Base-by-base conservation (phyloP, 2,329 filamentous ascomycete genomes). In the Scedosporium apiospermum region DNA sequence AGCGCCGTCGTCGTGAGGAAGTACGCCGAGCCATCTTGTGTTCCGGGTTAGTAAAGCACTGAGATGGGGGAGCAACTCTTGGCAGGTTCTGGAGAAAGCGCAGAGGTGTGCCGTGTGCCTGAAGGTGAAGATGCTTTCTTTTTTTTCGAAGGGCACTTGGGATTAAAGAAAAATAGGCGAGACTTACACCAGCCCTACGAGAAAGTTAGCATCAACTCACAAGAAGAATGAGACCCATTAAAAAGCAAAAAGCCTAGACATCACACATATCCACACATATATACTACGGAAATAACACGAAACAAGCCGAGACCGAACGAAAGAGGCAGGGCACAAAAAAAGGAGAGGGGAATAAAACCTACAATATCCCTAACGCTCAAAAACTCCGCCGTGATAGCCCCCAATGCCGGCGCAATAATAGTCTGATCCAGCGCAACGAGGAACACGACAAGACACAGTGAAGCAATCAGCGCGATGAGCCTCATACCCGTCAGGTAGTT, bases 371-470 rank as follows among this genome's bases (percentile, higher is more conserved):
- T 75, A 42, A 78, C 74, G 58, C 74, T 78, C 53, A 67, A 63
- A 60, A 77, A 81, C 58, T 79, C 70, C 1, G 71, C 71, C 0
- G 79, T 81, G 65, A 83, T 83, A 67, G 80, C 78, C 21, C 79
- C 79, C 18, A 82, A 74, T 1, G 80, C 80, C 14, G 80, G 80
- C 5, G 79, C 78, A 64, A 82, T 79, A 64, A 81, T 81, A 57
- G 79, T 81, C 71, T 80, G 78, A 65, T 82, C 79, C 10, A 81
- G 73, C 3, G 79, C 79, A 55, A 82, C 78, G 46, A 81, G 74
- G 68, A 82, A 81, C 63, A 81, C 72, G 63, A 76, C 71, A 14
- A 81, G 69, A 64, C 77, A 78, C 62, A 81, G 74, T 3, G 77
- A 77, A 4, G 66, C 57, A 63, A 81, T 74, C 61, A 81, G 76